Conservation (phyloP, 148 eudicot species). For the Silene uniflora region DNA sequence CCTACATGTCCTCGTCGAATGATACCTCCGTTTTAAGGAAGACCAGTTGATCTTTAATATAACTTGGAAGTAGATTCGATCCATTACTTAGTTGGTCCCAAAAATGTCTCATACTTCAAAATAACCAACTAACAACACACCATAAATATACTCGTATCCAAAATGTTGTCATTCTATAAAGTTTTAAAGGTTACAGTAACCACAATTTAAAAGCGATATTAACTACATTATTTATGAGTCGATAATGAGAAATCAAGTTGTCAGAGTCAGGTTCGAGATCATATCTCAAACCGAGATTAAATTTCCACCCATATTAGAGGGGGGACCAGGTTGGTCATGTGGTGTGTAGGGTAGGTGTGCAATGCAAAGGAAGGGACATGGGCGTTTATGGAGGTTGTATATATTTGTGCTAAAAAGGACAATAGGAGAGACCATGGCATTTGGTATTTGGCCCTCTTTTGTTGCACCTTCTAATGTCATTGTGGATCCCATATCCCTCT, state of each 20-base stretch:
- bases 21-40: too few relatives aligned
- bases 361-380: constrained; percentile 39
- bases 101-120: too few relatives aligned
- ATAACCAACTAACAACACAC: too few relatives aligned
- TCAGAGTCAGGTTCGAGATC: neutral
- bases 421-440: constrained; percentile 44
- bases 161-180: neutral
- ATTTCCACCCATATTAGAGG: neutral
- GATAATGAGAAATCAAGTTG: neutral
- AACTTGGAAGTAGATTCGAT: too few relatives aligned
- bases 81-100: too few relatives aligned
- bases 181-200: neutral
- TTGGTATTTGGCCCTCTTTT: constrained; percentile 29
- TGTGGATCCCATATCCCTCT: constrained; percentile 32
- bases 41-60: too few relatives aligned
- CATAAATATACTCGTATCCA: too few relatives aligned
- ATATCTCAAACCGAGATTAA: neutral
- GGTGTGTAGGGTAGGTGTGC: constrained; percentile 33
- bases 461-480: constrained; percentile 37
- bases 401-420: constrained; percentile 23
- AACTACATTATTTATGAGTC: neutral
- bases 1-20: too few relatives aligned
- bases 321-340: constrained; percentile 31
- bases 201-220: neutral
- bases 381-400: constrained; percentile 33